Evolutionary conservation across 768 basidiomycete genomes (phyloP), one percentile per base, ranked within the genome.

Genomic region (Tephrocybe sp.): DNA sequence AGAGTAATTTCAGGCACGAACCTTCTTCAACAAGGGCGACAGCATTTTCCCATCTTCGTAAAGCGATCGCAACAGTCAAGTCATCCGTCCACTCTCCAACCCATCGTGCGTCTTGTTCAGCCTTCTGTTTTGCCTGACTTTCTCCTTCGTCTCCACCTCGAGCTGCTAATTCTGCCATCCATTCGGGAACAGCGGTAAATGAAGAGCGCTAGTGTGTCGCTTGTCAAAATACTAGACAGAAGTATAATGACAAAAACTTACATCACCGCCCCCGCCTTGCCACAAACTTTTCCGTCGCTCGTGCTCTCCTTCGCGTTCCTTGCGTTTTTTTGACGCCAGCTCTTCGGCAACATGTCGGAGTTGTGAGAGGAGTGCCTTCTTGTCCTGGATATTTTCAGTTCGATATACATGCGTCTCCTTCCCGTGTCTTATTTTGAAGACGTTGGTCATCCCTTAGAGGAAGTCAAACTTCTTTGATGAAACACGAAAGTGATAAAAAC

Each of bases 401-500:
- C 95, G 84, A 67, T 92, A 98, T 6, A 99, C 93, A 63, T 94
- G 87, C 0, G 90, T 90, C 67, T 98, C 96, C 67, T 96, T 97
- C 4, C 89, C 87, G 53, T 94, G 84, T 54, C 89, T 79, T 55
- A 99, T 84, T 74, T 98, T 98, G 77, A 98, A 89, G 3, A 98
- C 95, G 60, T 98, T 97, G n/a, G 87, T 92, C 77, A 98, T 86
- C 43, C 71, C 87, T 83, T 44, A 16, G 23, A 32, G 2, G 31
- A 22, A 31, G 48, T 39, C 58, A 33, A 52, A 22, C 16, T 22
- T 33, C 6, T 10, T 36, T 2, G 45, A 19, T 14, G 49, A 31
- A 40, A 26, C 30, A 13, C 2, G 16, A 23, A 40, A 34, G 12
- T 0, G 31, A 14, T 20, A 44, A 13, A 57, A 7, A 70, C 85